phyloP scores from a whole-genome alignment of 176 grass and related monocot genomes.

The Triticum turgidum region DNA sequence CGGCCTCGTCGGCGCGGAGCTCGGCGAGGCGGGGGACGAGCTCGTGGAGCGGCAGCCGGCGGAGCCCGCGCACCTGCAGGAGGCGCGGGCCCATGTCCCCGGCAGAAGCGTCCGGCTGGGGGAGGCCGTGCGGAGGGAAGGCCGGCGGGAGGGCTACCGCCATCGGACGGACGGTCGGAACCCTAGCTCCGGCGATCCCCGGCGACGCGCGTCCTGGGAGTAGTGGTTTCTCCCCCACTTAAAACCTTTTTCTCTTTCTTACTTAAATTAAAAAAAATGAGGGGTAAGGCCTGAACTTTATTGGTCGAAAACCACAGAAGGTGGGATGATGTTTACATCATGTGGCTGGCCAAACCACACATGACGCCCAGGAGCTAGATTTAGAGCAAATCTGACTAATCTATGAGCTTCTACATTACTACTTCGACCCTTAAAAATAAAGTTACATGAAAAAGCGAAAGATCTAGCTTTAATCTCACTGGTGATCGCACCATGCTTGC shows the following conservation, averaged over 20 bases:
- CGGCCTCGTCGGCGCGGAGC: slow-evolving; percentile 57
- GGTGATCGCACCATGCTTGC: too few relatives aligned
- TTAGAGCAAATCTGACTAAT: too few relatives aligned
- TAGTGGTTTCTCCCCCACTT: not conserved
- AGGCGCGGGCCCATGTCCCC: slow-evolving; percentile 44
- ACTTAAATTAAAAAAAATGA: too few relatives aligned
- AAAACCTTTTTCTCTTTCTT: not conserved
- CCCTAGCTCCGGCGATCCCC: slow-evolving; percentile 19
- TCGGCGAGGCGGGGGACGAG: slow-evolving; percentile 60
- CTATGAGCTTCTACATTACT: too few relatives aligned
- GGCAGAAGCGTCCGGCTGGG: not conserved
- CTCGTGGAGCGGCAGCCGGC: slow-evolving; percentile 46
- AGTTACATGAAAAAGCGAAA: too few relatives aligned
- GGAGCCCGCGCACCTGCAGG: slow-evolving; percentile 52
- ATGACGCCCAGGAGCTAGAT: too few relatives aligned
- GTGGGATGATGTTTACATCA: too few relatives aligned
- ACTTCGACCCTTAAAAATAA: too few relatives aligned
- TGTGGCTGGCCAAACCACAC: too few relatives aligned
- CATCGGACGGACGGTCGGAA: slow-evolving; percentile 22
- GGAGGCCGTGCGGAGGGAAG: not conserved
- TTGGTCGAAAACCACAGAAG: too few relatives aligned
- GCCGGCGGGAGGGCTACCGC: slow-evolving; percentile 1
- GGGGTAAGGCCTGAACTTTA: too few relatives aligned
- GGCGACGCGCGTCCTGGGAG: not conserved
- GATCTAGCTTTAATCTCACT: too few relatives aligned